Evolutionary conservation across 2,329 filamentous ascomycete species (phyloP).

Genomic region (Aaosphaeria pasadenensis): DNA sequence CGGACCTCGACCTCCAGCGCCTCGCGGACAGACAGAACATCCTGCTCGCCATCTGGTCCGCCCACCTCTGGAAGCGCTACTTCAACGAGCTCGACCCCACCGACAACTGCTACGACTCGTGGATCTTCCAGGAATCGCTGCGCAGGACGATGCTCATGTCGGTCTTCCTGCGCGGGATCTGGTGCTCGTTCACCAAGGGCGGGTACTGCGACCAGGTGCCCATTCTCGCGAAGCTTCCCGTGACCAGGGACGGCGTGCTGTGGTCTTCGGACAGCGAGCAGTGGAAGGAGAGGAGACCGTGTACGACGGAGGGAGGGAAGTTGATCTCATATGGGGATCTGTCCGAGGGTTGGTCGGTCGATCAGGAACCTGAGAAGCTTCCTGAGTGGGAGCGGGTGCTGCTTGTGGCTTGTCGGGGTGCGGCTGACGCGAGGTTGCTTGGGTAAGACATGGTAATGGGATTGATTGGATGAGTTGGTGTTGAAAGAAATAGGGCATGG

Average conservation of each 20-base stretch:
- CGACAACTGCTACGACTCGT: constrained; percentile 6
- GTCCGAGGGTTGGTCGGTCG: constrained; percentile 9
- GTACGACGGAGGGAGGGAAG: constrained; percentile 3
- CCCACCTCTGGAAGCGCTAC: constrained; percentile 25
- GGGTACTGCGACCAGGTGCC: constrained; percentile 22
- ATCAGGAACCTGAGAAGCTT: constrained; percentile 8
- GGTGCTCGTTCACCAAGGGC: constrained; percentile 13
- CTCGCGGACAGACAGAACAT: constrained; percentile 14
- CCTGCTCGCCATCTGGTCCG: constrained; percentile 24
- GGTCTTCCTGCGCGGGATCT: constrained; percentile 21
- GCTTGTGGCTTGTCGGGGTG: constrained; percentile 21
- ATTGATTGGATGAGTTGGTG: too few species aligned
- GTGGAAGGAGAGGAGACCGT: constrained; percentile 7
- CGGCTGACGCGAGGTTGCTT: constrained; percentile 16
- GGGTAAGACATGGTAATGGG: too few species aligned
- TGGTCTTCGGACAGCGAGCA: constrained; percentile 12
- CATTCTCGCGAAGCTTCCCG: constrained; percentile 17
- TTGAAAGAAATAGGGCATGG: too few species aligned
- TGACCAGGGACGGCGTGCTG: constrained; percentile 14
- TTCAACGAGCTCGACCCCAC: constrained; percentile 15
- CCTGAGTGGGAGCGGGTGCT: constrained; percentile 21
- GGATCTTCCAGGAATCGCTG: constrained; percentile 27
- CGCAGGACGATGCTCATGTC: constrained; percentile 27
- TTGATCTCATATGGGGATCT: constrained; percentile 17
- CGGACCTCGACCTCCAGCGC: constrained; percentile 11